These are phyloP conservation scores for Arthrobotrys conoides DNA, from an alignment of 2,329 filamentous ascomycete species.

Conservation along the genomic window DNA sequence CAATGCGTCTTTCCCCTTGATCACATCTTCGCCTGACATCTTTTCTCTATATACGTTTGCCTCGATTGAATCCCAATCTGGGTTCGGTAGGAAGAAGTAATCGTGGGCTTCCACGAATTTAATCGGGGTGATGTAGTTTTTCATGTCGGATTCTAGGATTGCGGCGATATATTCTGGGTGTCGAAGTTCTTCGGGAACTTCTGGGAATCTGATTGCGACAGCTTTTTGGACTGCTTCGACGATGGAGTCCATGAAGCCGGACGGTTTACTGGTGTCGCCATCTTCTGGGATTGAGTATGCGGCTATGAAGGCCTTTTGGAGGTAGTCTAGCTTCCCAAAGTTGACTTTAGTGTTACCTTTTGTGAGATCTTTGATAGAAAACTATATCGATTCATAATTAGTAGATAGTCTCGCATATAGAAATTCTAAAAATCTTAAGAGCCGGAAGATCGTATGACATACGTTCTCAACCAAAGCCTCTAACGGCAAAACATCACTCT, in stretches of 20 bases:
- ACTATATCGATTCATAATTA: constrained; percentile 69
- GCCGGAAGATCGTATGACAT: constrained; percentile 64
- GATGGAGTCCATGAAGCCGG: constrained; percentile 65
- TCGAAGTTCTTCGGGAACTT: constrained; percentile 15
- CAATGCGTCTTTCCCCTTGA: constrained; percentile 39
- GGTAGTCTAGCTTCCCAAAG: constrained; percentile 81
- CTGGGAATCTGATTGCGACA: constrained; percentile 16
- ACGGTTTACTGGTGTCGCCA: constrained; percentile 67
- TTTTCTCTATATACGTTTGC: constrained; percentile 38
- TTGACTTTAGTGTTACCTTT: constrained; percentile 89
- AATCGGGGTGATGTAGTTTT: constrained; percentile 63
- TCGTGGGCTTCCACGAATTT: constrained; percentile 63
- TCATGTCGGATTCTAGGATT: constrained; percentile 59
- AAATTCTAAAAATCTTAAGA: constrained; percentile 25
- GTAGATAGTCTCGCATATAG: constrained; percentile 39
- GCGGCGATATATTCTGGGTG: constrained; percentile 41
- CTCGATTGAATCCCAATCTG: constrained; percentile 41
- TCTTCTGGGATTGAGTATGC: constrained; percentile 67
- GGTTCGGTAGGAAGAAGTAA: constrained; percentile 44
- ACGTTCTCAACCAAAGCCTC: constrained; percentile 79
- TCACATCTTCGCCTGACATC: constrained; percentile 40
- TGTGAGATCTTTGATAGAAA: constrained; percentile 84
- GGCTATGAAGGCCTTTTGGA: constrained; percentile 79
- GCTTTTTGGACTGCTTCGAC: constrained; percentile 35
- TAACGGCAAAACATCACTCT: constrained; percentile 80